phyloP scores from a whole-genome alignment of 805 yeast species.

The Kodamaea fukazawae region DNA sequence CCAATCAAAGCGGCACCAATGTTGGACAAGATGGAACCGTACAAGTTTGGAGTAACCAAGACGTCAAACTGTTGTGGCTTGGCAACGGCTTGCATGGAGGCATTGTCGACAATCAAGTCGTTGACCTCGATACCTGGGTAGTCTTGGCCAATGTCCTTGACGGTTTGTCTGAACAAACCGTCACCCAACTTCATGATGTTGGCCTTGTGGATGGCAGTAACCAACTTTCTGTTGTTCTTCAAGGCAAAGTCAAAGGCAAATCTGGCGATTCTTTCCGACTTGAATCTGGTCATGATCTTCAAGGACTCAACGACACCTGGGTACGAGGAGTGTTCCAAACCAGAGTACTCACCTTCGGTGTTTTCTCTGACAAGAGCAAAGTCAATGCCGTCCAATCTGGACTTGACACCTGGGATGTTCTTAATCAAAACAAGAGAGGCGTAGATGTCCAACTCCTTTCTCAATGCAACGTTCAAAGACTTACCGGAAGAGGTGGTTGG shows the following conservation, averaged over 20 bases:
- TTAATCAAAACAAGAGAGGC: constrained; percentile 94
- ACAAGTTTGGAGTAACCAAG: constrained; percentile 94
- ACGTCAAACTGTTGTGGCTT: constrained; percentile 98
- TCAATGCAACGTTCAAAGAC: constrained; percentile 91
- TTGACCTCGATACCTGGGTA: constrained; percentile 79
- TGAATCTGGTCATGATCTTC: constrained; percentile 89
- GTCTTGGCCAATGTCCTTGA: constrained; percentile 78
- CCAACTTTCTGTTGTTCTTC: constrained; percentile 86
- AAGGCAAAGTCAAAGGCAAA: constrained; percentile 95
- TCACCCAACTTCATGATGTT: constrained; percentile 98
- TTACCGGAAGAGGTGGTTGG: constrained; percentile 75
- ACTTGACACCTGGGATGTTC: constrained; percentile 89
- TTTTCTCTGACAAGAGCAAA: constrained; percentile 96
- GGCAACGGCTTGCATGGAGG: constrained; percentile 99
- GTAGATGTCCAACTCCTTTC: constrained; percentile 93
- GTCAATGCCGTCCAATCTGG: constrained; percentile 85
- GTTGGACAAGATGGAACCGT: constrained; percentile 96
- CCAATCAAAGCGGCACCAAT: constrained; percentile 97
- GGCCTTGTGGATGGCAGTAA: constrained; percentile 98
- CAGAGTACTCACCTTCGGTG: constrained; percentile 98
- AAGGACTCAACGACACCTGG: constrained; percentile 97
- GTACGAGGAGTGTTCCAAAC: constrained; percentile 94
- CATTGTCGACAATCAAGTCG: constrained; percentile 97
- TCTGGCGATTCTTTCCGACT: constrained; percentile 96
- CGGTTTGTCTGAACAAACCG: constrained; percentile 94